Conservation (phyloP, 441 rosid genomes). For the Iberis amara region DNA sequence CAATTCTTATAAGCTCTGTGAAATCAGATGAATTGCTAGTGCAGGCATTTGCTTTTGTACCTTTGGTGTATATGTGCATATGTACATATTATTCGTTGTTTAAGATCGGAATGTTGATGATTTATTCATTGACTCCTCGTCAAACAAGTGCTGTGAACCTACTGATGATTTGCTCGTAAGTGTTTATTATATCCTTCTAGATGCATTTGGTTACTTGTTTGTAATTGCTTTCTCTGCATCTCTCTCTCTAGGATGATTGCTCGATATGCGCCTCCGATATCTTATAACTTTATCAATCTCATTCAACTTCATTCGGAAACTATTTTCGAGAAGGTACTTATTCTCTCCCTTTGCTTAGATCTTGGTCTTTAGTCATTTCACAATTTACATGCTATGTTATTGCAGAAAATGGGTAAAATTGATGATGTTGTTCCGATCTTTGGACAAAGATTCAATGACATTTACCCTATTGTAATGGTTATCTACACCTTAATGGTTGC, state of each 20-base stretch:
- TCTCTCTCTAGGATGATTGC: constrained; percentile 80
- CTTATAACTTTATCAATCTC: constrained; percentile 93
- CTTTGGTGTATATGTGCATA: constrained; percentile 95
- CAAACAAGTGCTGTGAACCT: constrained; percentile 95
- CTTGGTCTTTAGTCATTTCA: neutral
- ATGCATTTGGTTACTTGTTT: neutral
- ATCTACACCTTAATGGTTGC: constrained; percentile 83
- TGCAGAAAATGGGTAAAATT: constrained; percentile 92
- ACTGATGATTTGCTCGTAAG: constrained; percentile 99
- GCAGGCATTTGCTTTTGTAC: constrained; percentile 91
- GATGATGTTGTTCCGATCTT: constrained; percentile 78
- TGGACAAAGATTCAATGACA: constrained; percentile 78
- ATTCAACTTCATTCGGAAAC: constrained; percentile 60
- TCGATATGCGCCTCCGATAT: constrained; percentile 94
- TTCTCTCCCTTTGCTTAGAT: constrained; percentile 7
- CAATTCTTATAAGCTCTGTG: constrained; percentile 75
- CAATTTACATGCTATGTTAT: neutral
- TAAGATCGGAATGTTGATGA: constrained; percentile 95
- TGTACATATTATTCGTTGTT: constrained; percentile 95
- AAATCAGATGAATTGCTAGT: constrained; percentile 73
- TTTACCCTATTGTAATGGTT: constrained; percentile 97
- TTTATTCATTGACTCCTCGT: constrained; percentile 90
- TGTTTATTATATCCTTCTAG: constrained; percentile 11
- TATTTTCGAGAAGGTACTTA: constrained; percentile 75
- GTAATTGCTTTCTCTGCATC: neutral